Evolutionary conservation across 176 grass and related monocot genomes (phyloP).

Genomic region (Pontederia crassipes): DNA sequence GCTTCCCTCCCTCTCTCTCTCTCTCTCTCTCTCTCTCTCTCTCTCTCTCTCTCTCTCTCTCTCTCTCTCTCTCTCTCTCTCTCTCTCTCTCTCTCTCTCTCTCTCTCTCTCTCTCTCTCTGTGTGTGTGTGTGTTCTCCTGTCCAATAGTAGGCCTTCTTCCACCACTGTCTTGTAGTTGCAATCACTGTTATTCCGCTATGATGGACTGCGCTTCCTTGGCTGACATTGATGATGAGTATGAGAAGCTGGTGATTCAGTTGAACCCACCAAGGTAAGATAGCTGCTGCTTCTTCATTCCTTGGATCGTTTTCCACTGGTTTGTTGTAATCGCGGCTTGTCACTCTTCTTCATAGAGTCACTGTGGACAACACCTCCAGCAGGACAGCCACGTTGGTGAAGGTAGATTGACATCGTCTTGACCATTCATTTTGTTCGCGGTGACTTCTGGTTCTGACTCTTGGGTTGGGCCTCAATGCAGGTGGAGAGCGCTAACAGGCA

Average conservation of each 20-base stretch:
- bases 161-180: background rate
- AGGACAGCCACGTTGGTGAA: conserved; percentile 43
- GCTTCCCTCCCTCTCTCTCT: too few species aligned
- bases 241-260: conserved; percentile 41
- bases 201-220: conserved; percentile 31
- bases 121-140: too few species aligned
- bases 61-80: too few species aligned
- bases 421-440: background rate
- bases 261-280: conserved; percentile 45
- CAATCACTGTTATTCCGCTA: background rate
- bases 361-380: conserved; percentile 39
- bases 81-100: too few species aligned
- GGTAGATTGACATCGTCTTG: conserved; percentile 6
- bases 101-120: too few species aligned
- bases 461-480: conserved; percentile 27
- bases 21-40: too few species aligned
- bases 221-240: conserved; percentile 45
- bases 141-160: too few species aligned
- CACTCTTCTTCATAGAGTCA: conserved; percentile 14
- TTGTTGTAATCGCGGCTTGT: conserved; percentile 6
- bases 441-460: conserved; percentile 3
- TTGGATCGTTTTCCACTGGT: background rate
- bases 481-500: conserved; percentile 40
- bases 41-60: too few species aligned
- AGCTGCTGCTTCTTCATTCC: background rate